These are phyloP conservation scores for Thielaviopsis musarum DNA, from an alignment of 2,329 filamentous ascomycete genomes.

Conservation along the genomic window DNA sequence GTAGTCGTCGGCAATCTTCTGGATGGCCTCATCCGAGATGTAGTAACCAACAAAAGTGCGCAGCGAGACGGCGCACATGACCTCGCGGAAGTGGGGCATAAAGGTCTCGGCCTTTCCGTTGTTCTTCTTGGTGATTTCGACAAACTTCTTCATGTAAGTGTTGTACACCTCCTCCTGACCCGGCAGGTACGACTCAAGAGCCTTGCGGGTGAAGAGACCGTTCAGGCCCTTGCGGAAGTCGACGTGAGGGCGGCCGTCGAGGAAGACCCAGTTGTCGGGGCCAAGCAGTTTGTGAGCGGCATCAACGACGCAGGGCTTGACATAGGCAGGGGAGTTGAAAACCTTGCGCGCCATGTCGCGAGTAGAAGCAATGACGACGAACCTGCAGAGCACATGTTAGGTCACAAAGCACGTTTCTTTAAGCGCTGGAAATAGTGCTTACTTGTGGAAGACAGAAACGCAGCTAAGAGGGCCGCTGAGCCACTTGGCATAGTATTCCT, in stretches of 20 bases:
- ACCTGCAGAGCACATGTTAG: constrained; percentile 34
- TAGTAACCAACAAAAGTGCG: constrained; percentile 96
- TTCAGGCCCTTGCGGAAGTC: constrained; percentile 97
- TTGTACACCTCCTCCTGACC: constrained; percentile 87
- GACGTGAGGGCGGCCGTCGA: constrained; percentile 86
- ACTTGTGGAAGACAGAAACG: constrained; percentile 99
- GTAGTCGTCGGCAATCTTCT: constrained; percentile 92
- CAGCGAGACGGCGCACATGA: constrained; percentile 89
- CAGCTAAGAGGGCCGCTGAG: constrained; percentile 79
- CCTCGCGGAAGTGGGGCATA: constrained; percentile 82
- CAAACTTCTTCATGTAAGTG: constrained; percentile 65
- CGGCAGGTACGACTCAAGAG: constrained; percentile 75
- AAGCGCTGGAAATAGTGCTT: constrained; percentile 19
- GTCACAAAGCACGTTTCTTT: not conserved
- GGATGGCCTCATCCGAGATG: constrained; percentile 75
- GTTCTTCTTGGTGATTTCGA: constrained; percentile 56
- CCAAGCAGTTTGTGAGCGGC: constrained; percentile 85
- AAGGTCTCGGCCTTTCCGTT: constrained; percentile 63
- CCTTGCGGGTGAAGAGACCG: constrained; percentile 79
- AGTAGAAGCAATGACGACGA: constrained; percentile 89
- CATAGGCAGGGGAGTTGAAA: constrained; percentile 81
- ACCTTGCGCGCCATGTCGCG: constrained; percentile 93
- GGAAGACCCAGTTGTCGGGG: constrained; percentile 87
- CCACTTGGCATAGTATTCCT: constrained; percentile 87
- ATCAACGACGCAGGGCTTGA: constrained; percentile 95